Evolutionary conservation across 129 eudicot species (phyloP), one percentile per base, ranked within the genome.

Genomic region (Arctium minus): DNA sequence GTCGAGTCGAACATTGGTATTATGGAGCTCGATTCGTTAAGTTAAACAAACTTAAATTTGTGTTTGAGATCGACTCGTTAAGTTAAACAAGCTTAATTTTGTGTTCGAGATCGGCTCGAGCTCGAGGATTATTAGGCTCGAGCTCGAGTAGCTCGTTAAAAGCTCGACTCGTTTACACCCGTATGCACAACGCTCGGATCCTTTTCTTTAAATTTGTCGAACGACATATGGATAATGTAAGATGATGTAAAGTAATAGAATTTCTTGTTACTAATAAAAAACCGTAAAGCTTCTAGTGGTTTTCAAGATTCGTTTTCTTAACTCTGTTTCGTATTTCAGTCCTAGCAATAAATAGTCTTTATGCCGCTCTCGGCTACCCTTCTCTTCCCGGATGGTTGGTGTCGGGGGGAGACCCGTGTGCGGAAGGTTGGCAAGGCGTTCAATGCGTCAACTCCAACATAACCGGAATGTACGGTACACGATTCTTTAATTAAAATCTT

Each of bases 361-460:
- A 93, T 87, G 88, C 92, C 70, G 88, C 96, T 80, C 90, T 96
- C 75, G 96, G 94, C 53, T 86, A 75, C 77, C 99, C 99, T 3
- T 87, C 90, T 39, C 92, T 96, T 82, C 89, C 91, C 46, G 97
- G 96, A 27, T 96, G 99, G 99, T 40, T 93, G 42, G 88, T 92
- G 38, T 53, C 83, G 4, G 97, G 97, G 35, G 98, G 97, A 79
- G 99, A 96, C 86, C 99, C 99, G 32, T 96, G 99, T 79, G 88
- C 88, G 2, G 94, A 91, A 78, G 88, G 85, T 82, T 96, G 99
- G 99, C 98, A 89, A 87, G 99, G 99, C 8, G 94, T 96, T 38
- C 92, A 74, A 77, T 96, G 99, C 81, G 99, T 96, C 60, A 90
- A 86, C 79, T 75, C 99, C 12, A 93, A 93, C 88, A 87, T 96